Percentiles rank a stretch among this genome's conserved stretches.
Conservation (phyloP, 495 filamentous ascomycete genomes). For the Penicillium cosmopolitanum region DNA sequence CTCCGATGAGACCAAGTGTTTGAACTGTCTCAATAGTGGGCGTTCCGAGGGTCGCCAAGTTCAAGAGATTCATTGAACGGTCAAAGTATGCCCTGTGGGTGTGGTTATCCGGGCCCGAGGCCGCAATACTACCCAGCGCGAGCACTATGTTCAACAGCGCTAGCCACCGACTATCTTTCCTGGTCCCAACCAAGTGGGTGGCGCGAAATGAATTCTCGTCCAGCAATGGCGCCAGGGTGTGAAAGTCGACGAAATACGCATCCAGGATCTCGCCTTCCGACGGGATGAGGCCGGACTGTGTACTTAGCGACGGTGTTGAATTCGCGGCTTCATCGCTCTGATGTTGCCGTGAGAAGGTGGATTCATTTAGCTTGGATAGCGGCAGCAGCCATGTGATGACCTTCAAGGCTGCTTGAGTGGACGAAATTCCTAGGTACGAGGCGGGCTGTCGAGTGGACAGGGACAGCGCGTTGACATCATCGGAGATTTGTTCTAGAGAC, state of each 20-base stretch:
- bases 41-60: constrained; percentile 61
- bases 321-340: constrained; percentile 1
- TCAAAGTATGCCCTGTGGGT: constrained; percentile 72
- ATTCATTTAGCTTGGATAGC: constrained; percentile 48
- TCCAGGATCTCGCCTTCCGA: constrained; percentile 54
- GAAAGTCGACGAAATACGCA: constrained; percentile 71
- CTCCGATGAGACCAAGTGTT: constrained; percentile 70
- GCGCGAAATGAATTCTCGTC: constrained; percentile 70
- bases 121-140: constrained; percentile 70
- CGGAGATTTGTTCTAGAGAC: constrained; percentile 36
- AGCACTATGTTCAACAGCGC: constrained; percentile 75
- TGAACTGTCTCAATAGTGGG: constrained; percentile 70
- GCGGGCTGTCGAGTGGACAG: constrained; percentile 52
- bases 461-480: constrained; percentile 73
- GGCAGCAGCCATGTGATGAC: constrained; percentile 44
- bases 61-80: constrained; percentile 66
- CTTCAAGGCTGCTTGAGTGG: constrained; percentile 56
- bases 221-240: constrained; percentile 69
- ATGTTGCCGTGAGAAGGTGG: not conserved
- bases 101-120: constrained; percentile 69
- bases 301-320: not conserved
- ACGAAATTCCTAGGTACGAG: constrained; percentile 72
- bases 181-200: constrained; percentile 50
- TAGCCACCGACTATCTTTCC: constrained; percentile 66
- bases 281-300: constrained; percentile 7